Conservation (phyloP, 257 asterid species). For the Gentiana macrophylla region DNA sequence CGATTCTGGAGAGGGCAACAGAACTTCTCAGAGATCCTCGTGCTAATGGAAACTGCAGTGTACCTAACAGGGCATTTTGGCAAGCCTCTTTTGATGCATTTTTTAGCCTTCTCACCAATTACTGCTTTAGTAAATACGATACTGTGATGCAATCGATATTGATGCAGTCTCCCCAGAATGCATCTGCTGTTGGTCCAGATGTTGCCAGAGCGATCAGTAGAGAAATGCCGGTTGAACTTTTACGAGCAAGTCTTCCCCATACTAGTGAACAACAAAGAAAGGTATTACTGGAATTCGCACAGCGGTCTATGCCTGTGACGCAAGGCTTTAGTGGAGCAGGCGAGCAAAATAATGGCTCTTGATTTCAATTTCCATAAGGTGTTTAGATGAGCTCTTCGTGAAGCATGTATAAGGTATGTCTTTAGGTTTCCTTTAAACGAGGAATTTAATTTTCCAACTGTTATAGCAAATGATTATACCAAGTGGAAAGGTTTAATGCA, state of each 20-base stretch:
- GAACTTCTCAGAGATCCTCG: slow-evolving; percentile 28
- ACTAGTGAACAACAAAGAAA: slow-evolving; percentile 36
- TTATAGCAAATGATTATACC: too few species aligned
- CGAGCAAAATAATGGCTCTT: slow-evolving; percentile 11
- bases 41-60: slow-evolving; percentile 23
- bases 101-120: slow-evolving; percentile 28
- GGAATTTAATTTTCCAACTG: too few species aligned
- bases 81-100: slow-evolving; percentile 43
- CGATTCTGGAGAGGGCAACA: slow-evolving; percentile 40
- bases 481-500: too few species aligned
- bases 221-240: slow-evolving; percentile 43
- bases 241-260: slow-evolving; percentile 45
- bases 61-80: slow-evolving; percentile 38
- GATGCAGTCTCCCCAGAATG: slow-evolving; percentile 12
- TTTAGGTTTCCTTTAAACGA: neutral
- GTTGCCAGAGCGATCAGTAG: slow-evolving; percentile 29
- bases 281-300: slow-evolving; percentile 31
- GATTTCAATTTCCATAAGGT: neutral
- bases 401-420: neutral
- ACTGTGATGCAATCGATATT: slow-evolving; percentile 19
- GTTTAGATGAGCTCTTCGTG: neutral
- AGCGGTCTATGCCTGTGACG: slow-evolving; percentile 27
- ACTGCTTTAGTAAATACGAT: slow-evolving; percentile 33
- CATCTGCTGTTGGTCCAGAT: slow-evolving; percentile 19
- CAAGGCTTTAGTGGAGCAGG: slow-evolving; percentile 19